phyloP scores from a whole-genome alignment of 2,329 filamentous ascomycete genomes.

The Atkinsonella hypoxylon region DNA sequence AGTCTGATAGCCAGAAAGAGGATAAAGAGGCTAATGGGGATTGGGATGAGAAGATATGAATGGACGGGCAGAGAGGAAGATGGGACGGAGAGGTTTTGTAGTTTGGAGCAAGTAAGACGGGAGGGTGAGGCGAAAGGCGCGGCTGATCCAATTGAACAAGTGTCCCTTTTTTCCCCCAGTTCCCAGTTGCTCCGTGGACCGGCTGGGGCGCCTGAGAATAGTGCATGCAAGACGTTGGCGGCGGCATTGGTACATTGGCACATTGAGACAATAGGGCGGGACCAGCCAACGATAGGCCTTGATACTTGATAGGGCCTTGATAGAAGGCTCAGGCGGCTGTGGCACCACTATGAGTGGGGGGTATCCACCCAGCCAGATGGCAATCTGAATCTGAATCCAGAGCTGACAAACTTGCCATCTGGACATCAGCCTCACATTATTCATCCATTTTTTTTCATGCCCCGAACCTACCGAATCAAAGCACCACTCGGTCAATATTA shows the following conservation, averaged over 20 bases:
- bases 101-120: conserved; percentile 7
- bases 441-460: too few relatives aligned
- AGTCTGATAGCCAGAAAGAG: conserved; percentile 4
- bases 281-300: not conserved
- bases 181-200: not conserved
- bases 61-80: conserved; percentile 12
- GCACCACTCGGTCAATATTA: too few relatives aligned
- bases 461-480: too few relatives aligned
- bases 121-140: conserved; percentile 11
- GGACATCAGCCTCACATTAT: not conserved
- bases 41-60: conserved; percentile 10
- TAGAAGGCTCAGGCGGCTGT: too few relatives aligned
- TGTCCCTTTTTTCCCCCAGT: conserved; percentile 23
- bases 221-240: too few relatives aligned
- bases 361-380: not conserved
- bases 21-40: conserved; percentile 6
- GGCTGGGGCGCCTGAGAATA: not conserved
- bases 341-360: not conserved
- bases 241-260: too few relatives aligned
- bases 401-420: not conserved
- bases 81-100: conserved; percentile 23
- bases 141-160: conserved; percentile 30
- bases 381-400: too few relatives aligned
- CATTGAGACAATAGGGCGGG: not conserved
- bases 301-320: too few relatives aligned